These are phyloP conservation scores for Trametes cubensis DNA, from an alignment of 768 basidiomycete genomes.

Conservation along the genomic window DNA sequence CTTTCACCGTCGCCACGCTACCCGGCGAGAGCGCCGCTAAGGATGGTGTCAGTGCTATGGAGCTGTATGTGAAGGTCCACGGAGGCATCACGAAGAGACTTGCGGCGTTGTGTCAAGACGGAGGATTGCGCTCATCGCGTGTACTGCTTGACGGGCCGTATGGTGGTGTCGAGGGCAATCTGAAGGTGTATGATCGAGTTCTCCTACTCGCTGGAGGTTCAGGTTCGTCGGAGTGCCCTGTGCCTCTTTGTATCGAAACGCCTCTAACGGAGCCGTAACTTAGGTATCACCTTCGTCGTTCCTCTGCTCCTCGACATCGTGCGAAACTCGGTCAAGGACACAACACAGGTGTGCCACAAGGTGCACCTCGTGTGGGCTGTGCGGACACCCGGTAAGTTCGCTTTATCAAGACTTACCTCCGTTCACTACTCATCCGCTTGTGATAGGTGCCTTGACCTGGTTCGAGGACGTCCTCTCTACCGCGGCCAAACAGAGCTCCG, in stretches of 20 bases:
- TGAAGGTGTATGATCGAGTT: slow-evolving; percentile 35
- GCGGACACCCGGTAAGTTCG: slow-evolving; percentile 23
- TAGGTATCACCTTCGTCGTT: slow-evolving; percentile 15
- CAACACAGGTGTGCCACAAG: slow-evolving; percentile 19
- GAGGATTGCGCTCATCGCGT: slow-evolving; percentile 25
- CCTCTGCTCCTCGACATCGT: slow-evolving; percentile 35
- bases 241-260: too few species aligned
- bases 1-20: slow-evolving; percentile 39
- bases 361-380: slow-evolving; percentile 33
- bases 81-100: slow-evolving; percentile 35
- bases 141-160: slow-evolving; percentile 37
- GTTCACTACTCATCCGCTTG: background rate
- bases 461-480: slow-evolving; percentile 23
- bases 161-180: slow-evolving; percentile 32
- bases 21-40: background rate
- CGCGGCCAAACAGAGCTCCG: slow-evolving; percentile 12
- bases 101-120: background rate
- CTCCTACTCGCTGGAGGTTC: slow-evolving; percentile 38
- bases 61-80: slow-evolving; percentile 34
- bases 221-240: slow-evolving; percentile 27
- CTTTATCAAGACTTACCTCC: background rate
- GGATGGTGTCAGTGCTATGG: slow-evolving; percentile 13
- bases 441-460: slow-evolving; percentile 28
- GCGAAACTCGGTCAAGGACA: slow-evolving; percentile 19
- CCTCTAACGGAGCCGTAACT: too few species aligned